Percentiles rank a stretch among this genome's conserved stretches.
These are phyloP conservation scores for Ogataea haglerorum DNA, from an alignment of 805 yeast genomes.

Conservation along the genomic window DNA sequence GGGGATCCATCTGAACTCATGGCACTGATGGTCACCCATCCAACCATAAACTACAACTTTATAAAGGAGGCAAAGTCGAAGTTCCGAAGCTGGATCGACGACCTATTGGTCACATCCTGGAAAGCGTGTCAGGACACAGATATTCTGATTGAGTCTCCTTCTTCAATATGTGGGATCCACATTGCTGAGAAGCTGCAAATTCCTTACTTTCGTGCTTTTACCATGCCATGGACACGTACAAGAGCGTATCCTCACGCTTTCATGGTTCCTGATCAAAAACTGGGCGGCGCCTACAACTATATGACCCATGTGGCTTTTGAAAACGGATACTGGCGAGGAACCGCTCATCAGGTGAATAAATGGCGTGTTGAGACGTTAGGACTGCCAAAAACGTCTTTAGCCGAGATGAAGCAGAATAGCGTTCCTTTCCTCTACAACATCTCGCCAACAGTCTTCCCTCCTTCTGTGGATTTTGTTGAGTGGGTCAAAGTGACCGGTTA, in stretches of 20 bases:
- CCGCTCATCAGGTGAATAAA: conserved; percentile 76
- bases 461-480: conserved; percentile 88
- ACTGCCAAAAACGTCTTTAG: conserved; percentile 67
- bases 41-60: conserved; percentile 78
- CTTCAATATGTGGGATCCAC: conserved; percentile 93
- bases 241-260: conserved; percentile 96
- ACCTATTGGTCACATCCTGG: conserved; percentile 74
- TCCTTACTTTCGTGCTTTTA: conserved; percentile 91
- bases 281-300: conserved; percentile 90
- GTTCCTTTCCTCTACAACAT: conserved; percentile 89
- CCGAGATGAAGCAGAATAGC: conserved; percentile 66
- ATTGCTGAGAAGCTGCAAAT: conserved; percentile 88
- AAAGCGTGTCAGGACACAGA: conserved; percentile 81
- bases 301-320: conserved; percentile 92
- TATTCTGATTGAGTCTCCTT: conserved; percentile 88
- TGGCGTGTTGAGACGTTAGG: conserved; percentile 76
- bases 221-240: conserved; percentile 98
- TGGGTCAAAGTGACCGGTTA: conserved; percentile 97
- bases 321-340: conserved; percentile 90
- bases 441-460: conserved; percentile 85
- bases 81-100: conserved; percentile 80
- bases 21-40: conserved; percentile 90
- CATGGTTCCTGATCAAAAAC: conserved; percentile 87
- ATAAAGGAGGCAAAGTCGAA: conserved; percentile 77
- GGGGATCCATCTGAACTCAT: conserved; percentile 92